phyloP scores from a whole-genome alignment of 495 filamentous ascomycete species.

The Ramalina peruviana region DNA sequence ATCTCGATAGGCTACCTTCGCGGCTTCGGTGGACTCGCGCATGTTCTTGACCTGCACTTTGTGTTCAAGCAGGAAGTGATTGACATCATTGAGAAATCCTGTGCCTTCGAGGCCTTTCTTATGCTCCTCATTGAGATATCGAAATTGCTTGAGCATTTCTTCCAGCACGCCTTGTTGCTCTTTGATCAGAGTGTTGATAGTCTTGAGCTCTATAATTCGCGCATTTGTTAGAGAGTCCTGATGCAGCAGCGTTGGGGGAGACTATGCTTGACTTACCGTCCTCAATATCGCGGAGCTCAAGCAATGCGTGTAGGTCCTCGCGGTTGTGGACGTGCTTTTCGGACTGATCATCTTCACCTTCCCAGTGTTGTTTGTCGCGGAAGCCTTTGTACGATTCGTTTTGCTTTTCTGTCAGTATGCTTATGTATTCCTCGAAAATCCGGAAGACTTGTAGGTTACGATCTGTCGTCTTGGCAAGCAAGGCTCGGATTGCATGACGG shows the following conservation, averaged over 20 bases:
- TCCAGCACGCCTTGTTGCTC: constrained; percentile 39
- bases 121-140: constrained; percentile 15
- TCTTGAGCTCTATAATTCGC: constrained; percentile 29
- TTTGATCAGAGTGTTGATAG: constrained; percentile 42
- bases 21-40: constrained; percentile 33
- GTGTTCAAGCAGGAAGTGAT: constrained; percentile 41
- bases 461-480: constrained; percentile 44
- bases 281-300: constrained; percentile 53
- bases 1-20: constrained; percentile 42
- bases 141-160: constrained; percentile 33
- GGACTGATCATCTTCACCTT: constrained; percentile 8
- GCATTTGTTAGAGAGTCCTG: too few species aligned
- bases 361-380: constrained; percentile 22
- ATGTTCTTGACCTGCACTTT: constrained; percentile 42
- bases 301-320: constrained; percentile 46
- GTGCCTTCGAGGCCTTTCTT: constrained; percentile 24
- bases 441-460: constrained; percentile 49
- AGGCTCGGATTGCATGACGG: constrained; percentile 47
- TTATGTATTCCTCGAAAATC: constrained; percentile 54
- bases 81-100: constrained; percentile 35
- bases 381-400: constrained; percentile 51
- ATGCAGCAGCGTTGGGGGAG: background rate
- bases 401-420: constrained; percentile 50
- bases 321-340: constrained; percentile 28
- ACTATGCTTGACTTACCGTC: constrained; percentile 26